Conservation (phyloP, 192 early-diverging fungal species). For the Anaeromyces robustus region DNA sequence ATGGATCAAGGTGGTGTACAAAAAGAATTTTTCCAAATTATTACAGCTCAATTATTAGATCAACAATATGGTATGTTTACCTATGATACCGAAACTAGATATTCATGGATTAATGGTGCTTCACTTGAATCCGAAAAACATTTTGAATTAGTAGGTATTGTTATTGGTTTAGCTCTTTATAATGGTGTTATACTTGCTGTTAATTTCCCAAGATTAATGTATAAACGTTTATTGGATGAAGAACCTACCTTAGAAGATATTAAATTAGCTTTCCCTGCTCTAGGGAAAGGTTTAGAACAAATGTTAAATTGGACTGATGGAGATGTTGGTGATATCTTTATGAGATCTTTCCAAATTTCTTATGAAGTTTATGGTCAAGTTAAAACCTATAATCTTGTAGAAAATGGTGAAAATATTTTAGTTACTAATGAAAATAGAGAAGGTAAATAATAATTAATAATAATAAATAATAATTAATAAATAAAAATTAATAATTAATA, state of each 20-base stretch:
- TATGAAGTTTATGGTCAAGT: constrained; percentile 34
- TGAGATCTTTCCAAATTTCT: constrained; percentile 69
- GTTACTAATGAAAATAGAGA: constrained; percentile 64
- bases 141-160: constrained; percentile 74
- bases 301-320: constrained; percentile 62
- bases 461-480: no score
- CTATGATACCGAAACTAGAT: constrained; percentile 39
- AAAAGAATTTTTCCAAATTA: constrained; percentile 81
- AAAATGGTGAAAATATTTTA: constrained; percentile 39
- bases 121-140: constrained; percentile 27
- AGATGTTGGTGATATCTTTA: constrained; percentile 69
- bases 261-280: constrained; percentile 36
- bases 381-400: constrained; percentile 28
- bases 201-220: constrained; percentile 55
- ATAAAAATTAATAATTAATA: no score
- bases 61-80: constrained; percentile 63
- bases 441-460: neutral
- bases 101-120: constrained; percentile 61
- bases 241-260: constrained; percentile 24
- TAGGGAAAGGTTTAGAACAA: constrained; percentile 60
- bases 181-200: constrained; percentile 70
- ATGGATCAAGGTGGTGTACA: constrained; percentile 93
- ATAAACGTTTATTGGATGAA: constrained; percentile 50
- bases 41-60: constrained; percentile 57
- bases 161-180: constrained; percentile 83